Base-by-base conservation (phyloP, 768 basidiomycete genomes). In the Mycena alexandri region DNA sequence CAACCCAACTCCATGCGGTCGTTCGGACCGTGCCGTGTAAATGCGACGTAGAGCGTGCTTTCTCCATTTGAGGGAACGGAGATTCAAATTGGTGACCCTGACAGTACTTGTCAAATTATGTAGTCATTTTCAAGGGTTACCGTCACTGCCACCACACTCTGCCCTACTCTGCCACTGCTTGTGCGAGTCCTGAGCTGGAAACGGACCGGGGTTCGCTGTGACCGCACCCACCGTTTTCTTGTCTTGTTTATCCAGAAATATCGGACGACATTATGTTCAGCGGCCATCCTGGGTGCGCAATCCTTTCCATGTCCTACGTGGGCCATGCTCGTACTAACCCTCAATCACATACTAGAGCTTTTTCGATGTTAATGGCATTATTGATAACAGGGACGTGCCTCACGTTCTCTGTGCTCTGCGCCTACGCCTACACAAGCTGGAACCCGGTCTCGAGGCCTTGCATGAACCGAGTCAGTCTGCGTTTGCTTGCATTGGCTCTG, bases 251-350 rank as follows among this genome's bases (percentile, higher is more conserved):
- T 52, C 17, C 33, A 52, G 51, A 52, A 52, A 52, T 25, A 52
- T 52, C 33, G 33, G 51, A 52, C 51, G 29, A 52, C 33, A 52
- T 16, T 52, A 52, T 52, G 51, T 34, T 34, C 51, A 34, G 16
- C 29, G 51, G 51, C 10, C 33, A 52, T 52, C 33, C 51, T 52
- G 33, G 51, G 51, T 52, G 51, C 51, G 51, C 51, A 52, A 52
- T 52, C 51, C 51, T 52, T 52, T 52, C 29, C 33, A 52, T 34
- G 51, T 52, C 51, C 51, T 52, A 52, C 33, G 51, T 33, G 51
- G 51, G 51, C 51, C 51, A 52, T 52, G 51, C 51, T 52, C 51
- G 51, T 52, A 52, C 51, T 52, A 52, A 52, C 51, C 51, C 51
- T 50, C 48, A 50, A 29, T 50, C 48, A 50, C 24, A 50, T 50